These are phyloP conservation scores for Penicillium goetzii DNA, from an alignment of 495 filamentous ascomycete genomes.

Conservation along the genomic window DNA sequence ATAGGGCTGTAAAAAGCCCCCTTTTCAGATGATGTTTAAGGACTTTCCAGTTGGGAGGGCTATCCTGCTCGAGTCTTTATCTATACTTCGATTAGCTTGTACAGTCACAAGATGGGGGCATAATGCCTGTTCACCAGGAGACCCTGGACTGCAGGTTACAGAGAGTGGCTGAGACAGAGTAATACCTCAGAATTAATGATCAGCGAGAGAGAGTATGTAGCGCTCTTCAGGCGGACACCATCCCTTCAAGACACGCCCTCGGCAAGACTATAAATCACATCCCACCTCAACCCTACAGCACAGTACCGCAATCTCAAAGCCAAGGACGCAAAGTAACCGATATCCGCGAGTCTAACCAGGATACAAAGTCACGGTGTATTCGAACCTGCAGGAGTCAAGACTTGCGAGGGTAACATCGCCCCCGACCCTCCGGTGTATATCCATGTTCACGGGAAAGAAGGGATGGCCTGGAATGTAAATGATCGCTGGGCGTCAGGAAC, in stretches of 20 bases:
- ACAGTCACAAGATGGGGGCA: constrained; percentile 5
- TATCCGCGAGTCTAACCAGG: neutral
- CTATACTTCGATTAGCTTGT: constrained; percentile 11
- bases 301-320: neutral
- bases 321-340: neutral
- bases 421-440: neutral
- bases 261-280: neutral
- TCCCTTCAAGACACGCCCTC: neutral
- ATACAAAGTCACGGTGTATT: neutral
- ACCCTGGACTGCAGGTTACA: neutral
- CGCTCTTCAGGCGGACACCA: neutral
- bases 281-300: neutral
- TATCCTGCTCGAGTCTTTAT: neutral
- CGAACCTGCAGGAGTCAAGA: neutral
- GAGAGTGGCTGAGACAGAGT: neutral
- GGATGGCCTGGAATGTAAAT: constrained; percentile 16
- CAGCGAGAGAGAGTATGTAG: neutral
- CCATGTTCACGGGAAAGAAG: neutral
- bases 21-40: neutral
- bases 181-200: neutral
- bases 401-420: constrained; percentile 6
- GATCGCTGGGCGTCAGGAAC: constrained; percentile 11
- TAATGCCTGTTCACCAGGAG: constrained; percentile 1
- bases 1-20: neutral
- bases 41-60: too few relatives aligned